Base-by-base conservation (phyloP, 495 filamentous ascomycete genomes). In the Aspergillus bertholletiae region DNA sequence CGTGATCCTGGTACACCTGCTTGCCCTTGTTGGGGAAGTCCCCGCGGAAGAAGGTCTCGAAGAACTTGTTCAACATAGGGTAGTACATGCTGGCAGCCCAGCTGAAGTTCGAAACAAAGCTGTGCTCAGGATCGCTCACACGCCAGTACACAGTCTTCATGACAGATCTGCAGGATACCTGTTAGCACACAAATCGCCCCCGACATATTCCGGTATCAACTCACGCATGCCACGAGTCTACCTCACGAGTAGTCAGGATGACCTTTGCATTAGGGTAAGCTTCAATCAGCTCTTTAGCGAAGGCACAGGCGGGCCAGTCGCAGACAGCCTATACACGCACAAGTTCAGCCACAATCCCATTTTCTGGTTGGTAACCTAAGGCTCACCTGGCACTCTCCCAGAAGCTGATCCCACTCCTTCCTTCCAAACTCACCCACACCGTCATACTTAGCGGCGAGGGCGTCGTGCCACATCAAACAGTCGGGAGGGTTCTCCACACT, bases 191-290 rank as follows among this genome's bases (percentile, higher is more conserved):
- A 18, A 26, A 46, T 48, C 35, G 15, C 11, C 43, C 39, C 3
- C 26, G 22, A 11, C 7, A 22, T 43, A 18, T 1, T 21, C 3
- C 26, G 20, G 49, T 28, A 41, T 18, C 30, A 27, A 60, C 70
- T 39, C 73, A 78, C 61, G 74, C 74, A 62, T 83, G 77, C 81
- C 81, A 84, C 30, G 76, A 74, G 63, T 84, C 78, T 18, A 82
- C 77, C 34, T 87, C 84, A 28, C 85, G 79, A 30, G 75, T 81
- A 21, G 81, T 82, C 56, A 88, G 65, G 40, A 88, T 77, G 35
- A 88, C 81, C 65, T 88, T 88, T 30, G 84, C 84, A 41, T 88
- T 84, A 13, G 85, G 84, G 58, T 88, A 88, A 13, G 84, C 82
- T 45, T 82, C 82, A 28, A 88, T 85, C 30, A 88, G 71, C 64